phyloP scores from a whole-genome alignment of 2,329 filamentous ascomycete species.

The Metarhizium album region DNA sequence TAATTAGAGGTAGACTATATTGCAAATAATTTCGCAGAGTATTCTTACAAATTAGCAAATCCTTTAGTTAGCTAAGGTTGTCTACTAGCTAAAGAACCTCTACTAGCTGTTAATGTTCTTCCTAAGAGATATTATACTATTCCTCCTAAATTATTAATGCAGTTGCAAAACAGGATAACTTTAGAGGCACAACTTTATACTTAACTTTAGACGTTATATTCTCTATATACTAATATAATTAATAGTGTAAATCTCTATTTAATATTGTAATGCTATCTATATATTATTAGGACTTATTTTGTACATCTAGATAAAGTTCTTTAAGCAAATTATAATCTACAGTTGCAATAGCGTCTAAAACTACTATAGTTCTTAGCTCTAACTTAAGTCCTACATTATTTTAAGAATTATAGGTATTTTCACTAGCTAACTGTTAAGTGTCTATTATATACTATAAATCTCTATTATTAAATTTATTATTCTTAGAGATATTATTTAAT shows the following conservation, averaged over 20 bases:
- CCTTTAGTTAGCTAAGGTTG: background rate
- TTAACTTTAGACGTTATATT: background rate
- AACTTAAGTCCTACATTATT: no score
- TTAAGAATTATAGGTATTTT: no score
- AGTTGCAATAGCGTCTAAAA: no score
- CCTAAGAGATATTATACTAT: background rate
- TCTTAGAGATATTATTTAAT: background rate
- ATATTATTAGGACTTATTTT: no score
- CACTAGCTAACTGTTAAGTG: no score
- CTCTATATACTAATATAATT: background rate
- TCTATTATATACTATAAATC: background rate
- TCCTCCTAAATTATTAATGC: background rate
- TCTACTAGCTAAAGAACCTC: background rate
- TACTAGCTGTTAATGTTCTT: background rate
- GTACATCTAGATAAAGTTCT: no score
- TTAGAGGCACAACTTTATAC: background rate
- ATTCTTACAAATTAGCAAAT: background rate
- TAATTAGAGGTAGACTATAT: background rate
- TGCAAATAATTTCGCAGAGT: background rate
- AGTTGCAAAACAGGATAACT: background rate
- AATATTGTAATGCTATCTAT: background rate
- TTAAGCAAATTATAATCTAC: no score
- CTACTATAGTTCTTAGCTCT: background rate
- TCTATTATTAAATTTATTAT: background rate
- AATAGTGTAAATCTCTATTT: background rate